Conservation (phyloP, 306 rosid genomes). For the Vicia sativa region DNA sequence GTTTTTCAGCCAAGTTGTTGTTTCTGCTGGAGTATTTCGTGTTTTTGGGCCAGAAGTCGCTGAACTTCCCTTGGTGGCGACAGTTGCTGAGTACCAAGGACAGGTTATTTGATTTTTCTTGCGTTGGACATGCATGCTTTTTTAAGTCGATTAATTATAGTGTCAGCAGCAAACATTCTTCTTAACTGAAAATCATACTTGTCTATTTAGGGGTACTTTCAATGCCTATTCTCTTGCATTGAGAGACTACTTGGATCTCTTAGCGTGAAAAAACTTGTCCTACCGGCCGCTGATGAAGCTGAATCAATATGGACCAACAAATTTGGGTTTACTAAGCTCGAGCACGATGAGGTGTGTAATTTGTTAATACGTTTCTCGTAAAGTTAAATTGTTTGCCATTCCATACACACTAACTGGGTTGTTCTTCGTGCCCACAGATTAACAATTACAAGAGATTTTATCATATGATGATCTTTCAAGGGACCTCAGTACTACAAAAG, state of each 20-base stretch:
- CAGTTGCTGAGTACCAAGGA: slow-evolving; percentile 73
- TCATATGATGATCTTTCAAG: slow-evolving; percentile 87
- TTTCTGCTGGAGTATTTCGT: slow-evolving; percentile 87
- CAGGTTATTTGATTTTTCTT: slow-evolving; percentile 55
- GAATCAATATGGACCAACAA: slow-evolving; percentile 85
- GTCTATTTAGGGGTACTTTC: slow-evolving; percentile 78
- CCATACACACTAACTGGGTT: slow-evolving; percentile 7
- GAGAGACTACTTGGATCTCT: slow-evolving; percentile 69
- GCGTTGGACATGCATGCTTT: not conserved
- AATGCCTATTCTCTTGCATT: slow-evolving; percentile 78
- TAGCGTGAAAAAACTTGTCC: slow-evolving; percentile 66
- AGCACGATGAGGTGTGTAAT: slow-evolving; percentile 61
- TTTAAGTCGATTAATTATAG: not conserved
- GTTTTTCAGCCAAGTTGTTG: slow-evolving; percentile 59
- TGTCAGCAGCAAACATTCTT: not conserved
- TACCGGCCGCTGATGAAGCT: slow-evolving; percentile 95
- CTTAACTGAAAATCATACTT: not conserved
- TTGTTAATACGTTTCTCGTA: not conserved
- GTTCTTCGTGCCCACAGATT: slow-evolving; percentile 51
- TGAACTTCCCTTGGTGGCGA: slow-evolving; percentile 95
- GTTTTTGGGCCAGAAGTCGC: slow-evolving; percentile 85
- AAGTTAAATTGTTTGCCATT: not conserved
- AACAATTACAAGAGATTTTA: slow-evolving; percentile 57
- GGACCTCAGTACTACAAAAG: slow-evolving; percentile 71
- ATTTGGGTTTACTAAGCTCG: slow-evolving; percentile 79